Evolutionary conservation across 1,284 basidiomycete genomes (phyloP), one percentile per base, ranked within the genome.

Genomic region (Leucoagaricus sp.): DNA sequence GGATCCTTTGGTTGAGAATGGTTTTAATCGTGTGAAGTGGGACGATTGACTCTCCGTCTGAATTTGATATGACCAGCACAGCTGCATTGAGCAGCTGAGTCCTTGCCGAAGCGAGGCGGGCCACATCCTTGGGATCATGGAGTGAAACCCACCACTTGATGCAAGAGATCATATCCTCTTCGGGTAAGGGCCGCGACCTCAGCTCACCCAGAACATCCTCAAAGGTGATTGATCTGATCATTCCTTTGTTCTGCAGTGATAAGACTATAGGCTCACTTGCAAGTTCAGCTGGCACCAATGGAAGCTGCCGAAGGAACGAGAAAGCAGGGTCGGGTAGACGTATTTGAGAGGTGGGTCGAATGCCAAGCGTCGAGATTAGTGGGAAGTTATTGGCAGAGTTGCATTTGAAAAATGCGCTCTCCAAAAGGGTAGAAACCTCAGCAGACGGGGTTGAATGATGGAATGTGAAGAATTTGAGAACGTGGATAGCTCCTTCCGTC

Each of bases 391-490:
- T 65, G 10, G 64, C 68, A 28, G 71, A 60, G 1, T 76, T 72
- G 60, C 89, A 93, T 1, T 76, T 73, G 68, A 97, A 98, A 73
- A 98, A 98, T 1, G 89, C 85, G 0, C 80, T 75, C 70, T 96
- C 91, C 58, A 97, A 80, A 10, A 86, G 72, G n/a, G 75, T 75
- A 0, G 92, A 88, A n/a, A 99, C 92, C 48, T 92, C 84, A 1
- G 85, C 72, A 0, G 93, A 94, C 0, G 96, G 97, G 0, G 95
- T 96, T 0, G 95, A 96, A 0, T 81, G 74, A 61, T 87, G 81
- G 71, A 94, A 97, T 1, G 89, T 89, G 78, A 98, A 94, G 75
- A 98, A 94, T 61, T 87, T 87, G 60, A 98, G 80, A 4, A 89
- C 84, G 65, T 99, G 96, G 13, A 96, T 74, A 9, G 88, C 90